A percentile compares a stretch with the other conserved stretches of the same genome.
These are phyloP conservation scores for Torulaspora maleeae DNA, from an alignment of 805 yeast genomes.

Conservation along the genomic window DNA sequence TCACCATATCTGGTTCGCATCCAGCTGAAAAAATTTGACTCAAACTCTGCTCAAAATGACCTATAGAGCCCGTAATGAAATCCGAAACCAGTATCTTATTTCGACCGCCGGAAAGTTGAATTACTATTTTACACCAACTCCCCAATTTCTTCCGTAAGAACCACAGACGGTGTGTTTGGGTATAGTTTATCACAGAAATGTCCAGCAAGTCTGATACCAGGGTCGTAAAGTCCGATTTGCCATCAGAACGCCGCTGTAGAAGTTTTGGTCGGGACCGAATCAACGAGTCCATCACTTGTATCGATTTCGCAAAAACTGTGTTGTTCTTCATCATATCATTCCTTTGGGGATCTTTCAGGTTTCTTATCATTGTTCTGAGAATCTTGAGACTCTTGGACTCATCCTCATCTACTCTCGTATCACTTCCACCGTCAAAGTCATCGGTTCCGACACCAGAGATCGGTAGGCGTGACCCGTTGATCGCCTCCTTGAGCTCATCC, in stretches of 20 bases:
- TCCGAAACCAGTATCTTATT: slow-evolving; percentile 13
- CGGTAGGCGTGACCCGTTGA: slow-evolving; percentile 18
- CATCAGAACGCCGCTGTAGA: slow-evolving; percentile 4
- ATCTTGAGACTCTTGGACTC: slow-evolving; percentile 22
- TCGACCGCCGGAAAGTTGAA: slow-evolving; percentile 13
- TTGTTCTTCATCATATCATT: slow-evolving; percentile 16
- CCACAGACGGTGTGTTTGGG: slow-evolving; percentile 23
- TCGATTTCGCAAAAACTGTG: slow-evolving; percentile 25
- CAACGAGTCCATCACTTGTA: slow-evolving; percentile 29
- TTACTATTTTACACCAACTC: slow-evolving; percentile 21
- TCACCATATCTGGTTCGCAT: slow-evolving; percentile 11
- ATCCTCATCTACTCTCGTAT: not conserved
- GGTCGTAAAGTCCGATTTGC: slow-evolving; percentile 16
- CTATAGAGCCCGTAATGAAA: slow-evolving; percentile 9
- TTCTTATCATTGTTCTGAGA: slow-evolving; percentile 19
- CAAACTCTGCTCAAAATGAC: slow-evolving; percentile 17
- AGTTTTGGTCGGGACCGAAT: slow-evolving; percentile 23
- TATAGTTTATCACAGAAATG: slow-evolving; percentile 16
- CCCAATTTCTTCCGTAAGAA: slow-evolving; percentile 26
- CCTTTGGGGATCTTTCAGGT: slow-evolving; percentile 16
- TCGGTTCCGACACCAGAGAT: not conserved
- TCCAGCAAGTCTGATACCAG: slow-evolving; percentile 18
- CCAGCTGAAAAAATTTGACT: slow-evolving; percentile 15
- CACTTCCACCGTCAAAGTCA: not conserved
- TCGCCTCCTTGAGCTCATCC: slow-evolving; percentile 30